Evolutionary conservation across 202 grass and related monocot genomes (phyloP).

Genomic region (Panicum virgatum): DNA sequence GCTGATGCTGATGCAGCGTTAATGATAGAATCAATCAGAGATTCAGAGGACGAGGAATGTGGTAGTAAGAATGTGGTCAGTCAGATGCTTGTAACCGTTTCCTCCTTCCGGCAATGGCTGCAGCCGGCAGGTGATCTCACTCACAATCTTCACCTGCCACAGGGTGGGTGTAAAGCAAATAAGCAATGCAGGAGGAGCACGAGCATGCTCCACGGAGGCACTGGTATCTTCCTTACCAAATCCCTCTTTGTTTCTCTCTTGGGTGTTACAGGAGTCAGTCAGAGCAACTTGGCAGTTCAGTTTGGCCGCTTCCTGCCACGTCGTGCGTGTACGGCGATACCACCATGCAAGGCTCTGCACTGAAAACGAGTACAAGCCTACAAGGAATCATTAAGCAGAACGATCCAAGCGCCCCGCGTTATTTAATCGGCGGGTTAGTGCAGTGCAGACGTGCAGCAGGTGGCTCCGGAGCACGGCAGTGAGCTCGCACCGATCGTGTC

Average conservation of each 20-base stretch:
- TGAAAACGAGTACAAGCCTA: neutral
- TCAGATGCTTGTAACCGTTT: neutral
- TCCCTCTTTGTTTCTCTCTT: neutral
- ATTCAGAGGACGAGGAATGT: neutral
- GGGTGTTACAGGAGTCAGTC: neutral
- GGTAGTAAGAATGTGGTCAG: no score
- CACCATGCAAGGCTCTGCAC: neutral
- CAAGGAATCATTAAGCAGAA: neutral
- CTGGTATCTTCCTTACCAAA: neutral
- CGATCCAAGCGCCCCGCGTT: neutral
- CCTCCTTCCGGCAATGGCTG: neutral
- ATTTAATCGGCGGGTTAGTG: slow-evolving; percentile 9
- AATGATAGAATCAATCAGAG: slow-evolving; percentile 1
- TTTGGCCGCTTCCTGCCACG: slow-evolving; percentile 4
- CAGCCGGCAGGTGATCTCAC: neutral
- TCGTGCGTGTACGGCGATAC: neutral
- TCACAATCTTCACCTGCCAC: slow-evolving; percentile 6
- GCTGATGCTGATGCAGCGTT: neutral
- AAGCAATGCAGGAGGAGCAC: neutral
- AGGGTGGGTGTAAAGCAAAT: no score
- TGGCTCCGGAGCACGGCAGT: neutral
- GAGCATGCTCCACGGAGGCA: neutral
- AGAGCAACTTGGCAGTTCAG: slow-evolving; percentile 16
- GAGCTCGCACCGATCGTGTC: neutral
- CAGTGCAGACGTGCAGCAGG: neutral